These are phyloP conservation scores for Handroanthus guayacan DNA, from an alignment of 257 asterid species.

Conservation along the genomic window DNA sequence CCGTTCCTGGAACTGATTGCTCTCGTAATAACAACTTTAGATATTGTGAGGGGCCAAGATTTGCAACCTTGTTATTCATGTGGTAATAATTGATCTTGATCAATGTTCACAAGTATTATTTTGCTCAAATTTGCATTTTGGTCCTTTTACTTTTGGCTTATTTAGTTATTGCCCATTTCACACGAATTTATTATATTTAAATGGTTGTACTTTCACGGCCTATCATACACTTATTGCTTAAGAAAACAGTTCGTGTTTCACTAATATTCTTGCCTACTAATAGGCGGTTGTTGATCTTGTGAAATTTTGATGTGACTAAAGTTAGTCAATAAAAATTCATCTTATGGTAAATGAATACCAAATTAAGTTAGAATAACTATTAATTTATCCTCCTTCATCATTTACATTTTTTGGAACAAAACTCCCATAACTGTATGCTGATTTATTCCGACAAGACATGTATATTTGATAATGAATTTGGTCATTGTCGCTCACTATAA, in stretches of 20 bases:
- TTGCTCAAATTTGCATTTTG: constrained; percentile 30
- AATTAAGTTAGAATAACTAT: background rate
- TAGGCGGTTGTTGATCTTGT: background rate
- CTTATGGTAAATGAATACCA: background rate
- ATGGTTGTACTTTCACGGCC: background rate
- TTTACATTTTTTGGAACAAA: no score
- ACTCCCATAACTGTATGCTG: no score
- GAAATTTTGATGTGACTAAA: background rate
- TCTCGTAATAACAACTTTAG: background rate
- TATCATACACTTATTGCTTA: background rate
- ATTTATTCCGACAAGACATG: no score
- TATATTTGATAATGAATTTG: no score
- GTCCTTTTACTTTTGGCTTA: constrained; percentile 21
- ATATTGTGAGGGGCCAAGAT: constrained; percentile 5
- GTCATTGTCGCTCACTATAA: no score
- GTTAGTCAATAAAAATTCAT: background rate
- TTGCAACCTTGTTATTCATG: constrained; percentile 35
- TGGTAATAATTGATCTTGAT: background rate
- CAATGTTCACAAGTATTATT: constrained; percentile 15
- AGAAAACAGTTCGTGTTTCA: background rate
- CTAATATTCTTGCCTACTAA: background rate
- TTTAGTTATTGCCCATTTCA: background rate
- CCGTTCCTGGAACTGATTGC: constrained; percentile 28
- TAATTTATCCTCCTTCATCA: no score
- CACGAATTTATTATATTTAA: background rate